These are phyloP conservation scores for Cochlearia excelsa DNA, from an alignment of 345 rosid genomes.

Conservation along the genomic window DNA sequence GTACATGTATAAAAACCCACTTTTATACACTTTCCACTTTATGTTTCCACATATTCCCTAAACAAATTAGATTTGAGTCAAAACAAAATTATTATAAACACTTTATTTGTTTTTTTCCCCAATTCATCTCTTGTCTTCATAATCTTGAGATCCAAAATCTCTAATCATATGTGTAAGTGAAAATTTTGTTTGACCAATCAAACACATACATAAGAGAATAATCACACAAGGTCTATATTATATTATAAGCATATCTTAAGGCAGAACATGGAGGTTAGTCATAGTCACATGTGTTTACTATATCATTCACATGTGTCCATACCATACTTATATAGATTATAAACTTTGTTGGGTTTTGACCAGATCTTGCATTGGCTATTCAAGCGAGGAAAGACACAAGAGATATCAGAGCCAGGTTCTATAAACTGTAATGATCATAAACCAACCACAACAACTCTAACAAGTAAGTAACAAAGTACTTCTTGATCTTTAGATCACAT, in stretches of 20 bases:
- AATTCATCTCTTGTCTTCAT: constrained; percentile 45
- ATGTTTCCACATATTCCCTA: constrained; percentile 18
- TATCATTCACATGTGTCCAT: constrained; percentile 24
- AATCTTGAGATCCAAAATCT: constrained; percentile 36
- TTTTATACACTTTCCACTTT: constrained; percentile 17
- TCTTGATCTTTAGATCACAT: constrained; percentile 11
- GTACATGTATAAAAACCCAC: constrained; percentile 20
- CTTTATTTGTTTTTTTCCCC: constrained; percentile 26
- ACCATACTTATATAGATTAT: constrained; percentile 8
- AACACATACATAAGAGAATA: constrained; percentile 16
- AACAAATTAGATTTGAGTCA: constrained; percentile 17
- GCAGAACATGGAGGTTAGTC: constrained; percentile 63
- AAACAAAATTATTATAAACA: constrained; percentile 4
- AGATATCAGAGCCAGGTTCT: constrained; percentile 15
- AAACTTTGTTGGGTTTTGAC: constrained; percentile 33
- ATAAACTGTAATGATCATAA: constrained; percentile 19
- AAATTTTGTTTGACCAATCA: constrained; percentile 51
- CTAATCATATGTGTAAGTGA: constrained; percentile 27
- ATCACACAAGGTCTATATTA: constrained; percentile 26
- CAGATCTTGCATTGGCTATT: constrained; percentile 69
- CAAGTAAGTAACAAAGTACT: constrained; percentile 26
- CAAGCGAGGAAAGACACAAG: constrained; percentile 43
- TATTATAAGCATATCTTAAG: constrained; percentile 25
- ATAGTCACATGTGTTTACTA: constrained; percentile 25
- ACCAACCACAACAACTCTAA: constrained; percentile 11